Evolutionary conservation across 352 stramenopile genomes (phyloP).

Genomic region (Phytopythium ostracodes): DNA sequence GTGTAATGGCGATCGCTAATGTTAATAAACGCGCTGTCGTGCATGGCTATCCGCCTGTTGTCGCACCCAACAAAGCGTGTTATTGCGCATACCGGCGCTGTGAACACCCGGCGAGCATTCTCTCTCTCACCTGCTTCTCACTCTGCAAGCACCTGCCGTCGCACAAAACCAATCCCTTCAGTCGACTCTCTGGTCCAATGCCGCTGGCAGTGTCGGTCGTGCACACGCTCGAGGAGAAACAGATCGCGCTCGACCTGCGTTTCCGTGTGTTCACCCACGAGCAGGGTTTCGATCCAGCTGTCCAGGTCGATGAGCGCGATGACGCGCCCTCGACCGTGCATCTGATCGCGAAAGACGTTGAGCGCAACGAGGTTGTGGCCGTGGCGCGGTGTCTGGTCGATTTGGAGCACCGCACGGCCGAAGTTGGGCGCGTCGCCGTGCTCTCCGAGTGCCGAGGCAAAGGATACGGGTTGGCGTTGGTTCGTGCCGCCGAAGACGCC

Average conservation of each 20-base stretch:
- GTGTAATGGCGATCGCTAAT: no score
- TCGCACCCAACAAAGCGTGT: no score
- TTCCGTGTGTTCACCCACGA: conserved; percentile 35
- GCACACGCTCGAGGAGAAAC: conserved; percentile 21
- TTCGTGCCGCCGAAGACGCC: conserved; percentile 4
- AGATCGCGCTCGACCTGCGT: conserved; percentile 26
- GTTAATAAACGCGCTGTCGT: no score
- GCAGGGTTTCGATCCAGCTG: conserved; percentile 16
- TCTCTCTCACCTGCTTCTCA: no score
- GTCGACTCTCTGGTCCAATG: conserved; percentile 2
- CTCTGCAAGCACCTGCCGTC: no score
- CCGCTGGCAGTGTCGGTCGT: conserved; percentile 20
- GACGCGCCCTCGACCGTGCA: conserved; percentile 43
- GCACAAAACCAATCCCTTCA: no score
- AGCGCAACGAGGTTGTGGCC: conserved; percentile 54
- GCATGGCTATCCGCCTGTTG: no score
- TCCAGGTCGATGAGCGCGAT: conserved; percentile 36
- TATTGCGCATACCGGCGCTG: no score
- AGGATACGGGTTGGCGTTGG: conserved; percentile 35
- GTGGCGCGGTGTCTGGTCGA: conserved; percentile 39
- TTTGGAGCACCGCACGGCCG: conserved; percentile 31
- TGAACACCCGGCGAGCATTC: no score
- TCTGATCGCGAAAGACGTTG: conserved; percentile 53
- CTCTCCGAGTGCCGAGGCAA: conserved; percentile 30
- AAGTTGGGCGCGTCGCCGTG: conserved; percentile 25